These are phyloP conservation scores for Picea mariana DNA, from an alignment of 83 land plant genomes.

Conservation along the genomic window DNA sequence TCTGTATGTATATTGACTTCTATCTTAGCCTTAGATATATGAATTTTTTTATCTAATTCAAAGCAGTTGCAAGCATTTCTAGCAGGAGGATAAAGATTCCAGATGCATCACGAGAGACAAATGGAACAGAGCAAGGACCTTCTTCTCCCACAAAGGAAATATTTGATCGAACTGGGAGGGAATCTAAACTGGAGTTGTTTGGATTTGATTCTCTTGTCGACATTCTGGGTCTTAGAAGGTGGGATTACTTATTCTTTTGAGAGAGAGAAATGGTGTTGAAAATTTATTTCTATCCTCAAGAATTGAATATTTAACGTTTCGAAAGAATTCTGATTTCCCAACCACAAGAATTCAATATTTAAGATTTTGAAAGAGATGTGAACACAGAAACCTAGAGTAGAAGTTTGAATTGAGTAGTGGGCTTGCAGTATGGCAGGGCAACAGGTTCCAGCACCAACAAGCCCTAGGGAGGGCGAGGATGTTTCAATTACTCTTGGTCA, in stretches of 20 bases:
- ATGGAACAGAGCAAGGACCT: slow-evolving; percentile 28
- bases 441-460: slow-evolving; percentile 64
- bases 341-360: neutral
- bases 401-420: neutral
- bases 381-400: neutral
- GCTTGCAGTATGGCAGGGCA: slow-evolving; percentile 93
- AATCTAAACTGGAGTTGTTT: slow-evolving; percentile 91
- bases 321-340: neutral
- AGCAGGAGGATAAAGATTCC: slow-evolving; percentile 35
- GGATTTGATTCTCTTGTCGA: slow-evolving; percentile 95
- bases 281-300: neutral
- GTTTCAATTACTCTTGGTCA: slow-evolving; percentile 74
- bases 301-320: slow-evolving; percentile 4
- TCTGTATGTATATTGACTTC: neutral
- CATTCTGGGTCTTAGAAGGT: slow-evolving; percentile 92
- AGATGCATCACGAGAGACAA: slow-evolving; percentile 16
- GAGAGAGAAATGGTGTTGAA: no score
- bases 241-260: neutral
- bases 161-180: slow-evolving; percentile 60
- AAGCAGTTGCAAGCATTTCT: slow-evolving; percentile 17
- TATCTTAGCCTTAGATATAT: neutral
- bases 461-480: slow-evolving; percentile 85
- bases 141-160: slow-evolving; percentile 33
- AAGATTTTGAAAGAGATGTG: neutral
- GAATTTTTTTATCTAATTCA: neutral